These are phyloP conservation scores for Cercospora sesami DNA, from an alignment of 2,329 filamentous ascomycete genomes.

Conservation along the genomic window DNA sequence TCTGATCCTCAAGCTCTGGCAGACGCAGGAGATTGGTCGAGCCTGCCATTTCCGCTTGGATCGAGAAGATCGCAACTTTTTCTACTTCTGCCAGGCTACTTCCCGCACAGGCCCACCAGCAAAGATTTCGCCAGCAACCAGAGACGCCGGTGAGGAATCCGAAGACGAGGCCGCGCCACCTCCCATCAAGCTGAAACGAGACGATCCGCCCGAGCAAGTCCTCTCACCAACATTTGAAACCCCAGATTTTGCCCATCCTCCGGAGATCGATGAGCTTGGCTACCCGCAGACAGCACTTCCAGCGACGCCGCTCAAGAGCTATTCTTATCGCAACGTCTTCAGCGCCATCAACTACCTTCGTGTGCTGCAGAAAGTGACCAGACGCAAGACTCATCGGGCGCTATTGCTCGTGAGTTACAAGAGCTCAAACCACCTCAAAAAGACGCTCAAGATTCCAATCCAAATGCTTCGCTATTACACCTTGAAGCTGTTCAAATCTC, in stretches of 20 bases:
- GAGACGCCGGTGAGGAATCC: conserved; percentile 39
- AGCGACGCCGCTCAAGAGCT: conserved; percentile 76
- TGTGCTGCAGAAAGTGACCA: conserved; percentile 96
- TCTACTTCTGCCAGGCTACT: conserved; percentile 78
- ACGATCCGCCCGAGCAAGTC: conserved; percentile 39
- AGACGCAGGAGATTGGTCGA: conserved; percentile 89
- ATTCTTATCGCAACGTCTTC: conserved; percentile 93
- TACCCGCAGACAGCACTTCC: conserved; percentile 73
- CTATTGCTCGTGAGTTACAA: conserved; percentile 94
- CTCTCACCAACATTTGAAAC: conserved; percentile 40
- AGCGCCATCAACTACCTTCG: conserved; percentile 92
- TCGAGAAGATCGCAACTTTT: conserved; percentile 81
- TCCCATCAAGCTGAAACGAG: conserved; percentile 63
- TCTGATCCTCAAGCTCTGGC: conserved; percentile 87
- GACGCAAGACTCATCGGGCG: conserved; percentile 91
- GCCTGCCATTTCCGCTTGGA: conserved; percentile 84
- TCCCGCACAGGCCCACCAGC: conserved; percentile 57
- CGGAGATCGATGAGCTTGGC: conserved; percentile 81
- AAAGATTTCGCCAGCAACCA: conserved; percentile 24
- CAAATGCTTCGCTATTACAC: conserved; percentile 86
- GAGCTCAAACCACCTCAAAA: conserved; percentile 85
- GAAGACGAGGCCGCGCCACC: conserved; percentile 75
- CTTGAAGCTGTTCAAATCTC: conserved; percentile 96
- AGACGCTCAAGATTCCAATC: conserved; percentile 87
- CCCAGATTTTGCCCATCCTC: conserved; percentile 41